These are phyloP conservation scores for Physocladia obscura DNA, from an alignment of 192 early-diverging fungal genomes.

Conservation along the genomic window DNA sequence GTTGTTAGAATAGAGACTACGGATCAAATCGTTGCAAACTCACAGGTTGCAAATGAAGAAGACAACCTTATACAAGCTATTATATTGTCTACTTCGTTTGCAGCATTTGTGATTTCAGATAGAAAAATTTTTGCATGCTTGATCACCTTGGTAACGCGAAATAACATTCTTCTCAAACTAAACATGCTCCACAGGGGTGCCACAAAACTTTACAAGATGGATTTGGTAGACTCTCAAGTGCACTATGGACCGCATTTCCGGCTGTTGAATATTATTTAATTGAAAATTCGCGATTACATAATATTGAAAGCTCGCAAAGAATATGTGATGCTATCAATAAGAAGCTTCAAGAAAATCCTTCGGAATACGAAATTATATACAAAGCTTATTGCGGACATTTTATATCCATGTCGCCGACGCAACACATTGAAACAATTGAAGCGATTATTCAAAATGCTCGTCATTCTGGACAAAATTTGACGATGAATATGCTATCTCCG, in stretches of 20 bases:
- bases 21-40: not conserved
- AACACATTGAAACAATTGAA: conserved; percentile 14
- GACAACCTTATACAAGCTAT: conserved; percentile 34
- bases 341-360: not conserved
- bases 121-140: conserved; percentile 3
- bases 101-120: conserved; percentile 9
- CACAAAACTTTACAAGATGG: conserved; percentile 13
- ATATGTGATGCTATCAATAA: not conserved
- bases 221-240: conserved; percentile 14
- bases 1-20: not conserved
- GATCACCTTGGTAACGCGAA: conserved; percentile 14
- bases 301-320: not conserved
- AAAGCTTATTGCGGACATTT: conserved; percentile 8
- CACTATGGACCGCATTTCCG: conserved; percentile 20
- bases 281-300: not conserved
- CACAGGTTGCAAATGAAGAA: conserved; percentile 1
- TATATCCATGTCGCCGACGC: not conserved
- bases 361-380: conserved; percentile 12
- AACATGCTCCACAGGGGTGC: conserved; percentile 18
- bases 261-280: not conserved
- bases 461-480: conserved; percentile 15
- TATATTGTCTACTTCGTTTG: conserved; percentile 28
- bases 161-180: no score
- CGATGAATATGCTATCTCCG: conserved; percentile 4
- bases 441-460: conserved; percentile 20